phyloP scores from a whole-genome alignment of 352 stramenopile species.

The Phytophthora hybrid region DNA sequence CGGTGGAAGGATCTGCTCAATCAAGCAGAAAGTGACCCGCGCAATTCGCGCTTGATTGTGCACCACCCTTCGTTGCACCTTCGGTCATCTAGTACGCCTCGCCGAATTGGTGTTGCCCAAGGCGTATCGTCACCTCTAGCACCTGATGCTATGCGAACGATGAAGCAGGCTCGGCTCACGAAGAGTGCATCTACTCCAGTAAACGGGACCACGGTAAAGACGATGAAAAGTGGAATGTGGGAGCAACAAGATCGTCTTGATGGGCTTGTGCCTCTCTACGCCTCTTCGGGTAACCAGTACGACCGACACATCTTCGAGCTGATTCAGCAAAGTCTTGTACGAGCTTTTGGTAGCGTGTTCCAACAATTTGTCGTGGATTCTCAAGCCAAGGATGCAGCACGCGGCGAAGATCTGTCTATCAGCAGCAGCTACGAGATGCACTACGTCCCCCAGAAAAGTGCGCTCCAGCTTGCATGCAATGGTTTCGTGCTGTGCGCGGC shows the following conservation, averaged over 20 bases:
- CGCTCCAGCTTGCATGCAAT: conserved; percentile 81
- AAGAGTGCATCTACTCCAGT: conserved; percentile 34
- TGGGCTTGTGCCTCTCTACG: conserved; percentile 22
- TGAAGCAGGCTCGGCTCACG: conserved; percentile 34
- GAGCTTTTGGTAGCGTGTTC: conserved; percentile 77
- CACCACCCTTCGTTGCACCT: conserved; percentile 47
- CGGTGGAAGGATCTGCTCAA: conserved; percentile 84
- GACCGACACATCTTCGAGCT: conserved; percentile 79
- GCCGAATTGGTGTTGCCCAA: conserved; percentile 19
- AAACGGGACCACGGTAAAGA: conserved; percentile 14
- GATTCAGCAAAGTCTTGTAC: conserved; percentile 58
- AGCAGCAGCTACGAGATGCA: conserved; percentile 45
- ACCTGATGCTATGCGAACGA: conserved; percentile 36
- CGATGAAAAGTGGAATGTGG: conserved; percentile 17
- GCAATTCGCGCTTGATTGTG: conserved; percentile 70
- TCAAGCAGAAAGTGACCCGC: conserved; percentile 71
- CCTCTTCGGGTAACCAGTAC: conserved; percentile 55
- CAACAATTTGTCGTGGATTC: conserved; percentile 72
- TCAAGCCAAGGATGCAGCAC: conserved; percentile 53
- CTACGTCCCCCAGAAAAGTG: conserved; percentile 78
- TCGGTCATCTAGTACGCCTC: conserved; percentile 36
- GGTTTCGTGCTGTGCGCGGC: conserved; percentile 75
- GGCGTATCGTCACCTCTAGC: conserved; percentile 19
- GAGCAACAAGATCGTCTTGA: conserved; percentile 21
- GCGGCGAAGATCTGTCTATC: conserved; percentile 31